Evolutionary conservation across 2,329 filamentous ascomycete genomes (phyloP).

Genomic region (Colletotrichum endophyticum): DNA sequence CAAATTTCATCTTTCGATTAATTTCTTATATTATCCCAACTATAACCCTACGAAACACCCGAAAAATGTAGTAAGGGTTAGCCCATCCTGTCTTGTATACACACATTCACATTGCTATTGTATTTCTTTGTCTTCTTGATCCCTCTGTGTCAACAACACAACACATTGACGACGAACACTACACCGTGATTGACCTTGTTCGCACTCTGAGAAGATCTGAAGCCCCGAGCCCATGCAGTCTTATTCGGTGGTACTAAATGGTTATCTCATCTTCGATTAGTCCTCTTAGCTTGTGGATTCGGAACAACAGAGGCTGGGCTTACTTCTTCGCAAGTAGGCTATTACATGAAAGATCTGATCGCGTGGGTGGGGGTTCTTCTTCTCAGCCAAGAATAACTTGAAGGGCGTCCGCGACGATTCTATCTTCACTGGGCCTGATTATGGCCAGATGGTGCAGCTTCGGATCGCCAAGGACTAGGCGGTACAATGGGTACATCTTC

Average conservation of each 20-base stretch:
- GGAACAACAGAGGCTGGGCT: background rate
- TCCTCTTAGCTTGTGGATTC: background rate
- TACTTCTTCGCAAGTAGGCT: background rate
- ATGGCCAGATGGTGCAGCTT: background rate
- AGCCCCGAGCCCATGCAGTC: background rate
- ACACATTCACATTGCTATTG: background rate
- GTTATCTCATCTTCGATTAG: background rate
- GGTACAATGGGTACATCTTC: background rate
- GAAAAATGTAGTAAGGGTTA: too few relatives aligned
- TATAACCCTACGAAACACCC: background rate
- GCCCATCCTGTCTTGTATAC: too few relatives aligned
- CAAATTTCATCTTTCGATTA: background rate
- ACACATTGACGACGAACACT: background rate
- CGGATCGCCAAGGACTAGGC: background rate
- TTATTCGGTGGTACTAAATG: background rate
- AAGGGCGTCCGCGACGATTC: background rate
- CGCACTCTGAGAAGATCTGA: background rate
- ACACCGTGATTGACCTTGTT: background rate
- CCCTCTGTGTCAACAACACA: too few relatives aligned
- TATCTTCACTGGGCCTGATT: background rate
- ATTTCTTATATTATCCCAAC: background rate
- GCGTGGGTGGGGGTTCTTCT: too few relatives aligned
- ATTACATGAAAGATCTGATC: too few relatives aligned
- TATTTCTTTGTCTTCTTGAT: background rate
- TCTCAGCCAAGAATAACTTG: too few relatives aligned